Base-by-base conservation (phyloP, 1,284 basidiomycete genomes). In the Malassezia globosa region DNA sequence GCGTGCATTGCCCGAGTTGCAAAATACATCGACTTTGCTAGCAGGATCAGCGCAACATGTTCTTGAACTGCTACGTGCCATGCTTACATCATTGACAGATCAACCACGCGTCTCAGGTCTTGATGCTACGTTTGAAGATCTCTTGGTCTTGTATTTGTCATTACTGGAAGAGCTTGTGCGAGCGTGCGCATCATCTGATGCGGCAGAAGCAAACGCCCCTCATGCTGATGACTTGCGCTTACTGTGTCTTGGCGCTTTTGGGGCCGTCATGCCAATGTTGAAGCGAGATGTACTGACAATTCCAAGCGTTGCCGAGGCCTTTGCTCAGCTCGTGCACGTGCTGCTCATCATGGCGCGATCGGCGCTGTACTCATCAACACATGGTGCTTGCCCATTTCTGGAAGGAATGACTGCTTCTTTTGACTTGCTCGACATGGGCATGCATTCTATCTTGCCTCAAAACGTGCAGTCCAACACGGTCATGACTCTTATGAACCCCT, bases 1-100 rank as follows among this genome's bases (percentile, higher is more conserved):
- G 46, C 23, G 29, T 4, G 39, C 43, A 8, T 22, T 26, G 24
- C 36, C 33, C 2, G 49, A 51, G 16, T 19, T 41, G n/a, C 35
- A 18, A 7, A 3, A 37, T 2, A 22, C 19, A 8, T 18, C 18
- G 6, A 16, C 22, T 5, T 8, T 33, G 22, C 43, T 37, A 16
- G 25, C 23, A 7, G 23, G 18, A n/a, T 36, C 29, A 21, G 27
- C 36, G 10, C 33, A 11, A 18, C 11, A 26, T 24, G 34, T 37
- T 21, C 29, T 29, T 26, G 27, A n/a, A 13, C 29, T 51, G 2
- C 21, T 46, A 11, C 16, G 26, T 8, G 21, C 36, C 19, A 38
- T 38, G 24, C 38, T 25, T 31, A 31, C 37, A 3, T 19, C 37
- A 7, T 24, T 51, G 22, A 18, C 16, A 3, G 11, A 22, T 16